Percentiles rank a stretch among this genome's conserved stretches.
phyloP scores from a whole-genome alignment of 1,284 basidiomycete species.

The Ganoderma resinaceum region DNA sequence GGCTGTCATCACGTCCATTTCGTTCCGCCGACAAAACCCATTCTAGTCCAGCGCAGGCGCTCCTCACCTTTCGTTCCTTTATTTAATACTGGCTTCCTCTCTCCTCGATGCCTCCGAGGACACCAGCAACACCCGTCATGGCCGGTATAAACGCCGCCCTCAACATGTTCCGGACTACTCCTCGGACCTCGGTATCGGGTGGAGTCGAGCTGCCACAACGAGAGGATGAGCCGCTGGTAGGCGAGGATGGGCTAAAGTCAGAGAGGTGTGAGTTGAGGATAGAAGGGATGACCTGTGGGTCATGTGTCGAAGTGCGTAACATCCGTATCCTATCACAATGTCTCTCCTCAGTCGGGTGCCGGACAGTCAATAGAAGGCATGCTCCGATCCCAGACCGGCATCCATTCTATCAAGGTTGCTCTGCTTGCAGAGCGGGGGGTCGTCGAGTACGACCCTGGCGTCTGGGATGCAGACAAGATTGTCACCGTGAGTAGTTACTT shows the following conservation, averaged over 20 bases:
- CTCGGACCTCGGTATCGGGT: constrained; percentile 28
- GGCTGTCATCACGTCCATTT: constrained; percentile 7
- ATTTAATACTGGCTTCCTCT: constrained; percentile 23
- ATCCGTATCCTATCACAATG: background rate
- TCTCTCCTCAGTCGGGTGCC: background rate
- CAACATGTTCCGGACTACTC: constrained; percentile 27
- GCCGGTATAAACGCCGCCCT: constrained; percentile 32
- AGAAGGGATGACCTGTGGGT: constrained; percentile 92
- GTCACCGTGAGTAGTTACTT: constrained; percentile 62
- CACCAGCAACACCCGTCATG: constrained; percentile 26
- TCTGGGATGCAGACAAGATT: constrained; percentile 86
- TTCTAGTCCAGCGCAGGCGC: constrained; percentile 33
- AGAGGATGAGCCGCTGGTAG: constrained; percentile 46
- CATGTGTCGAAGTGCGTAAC: constrained; percentile 85
- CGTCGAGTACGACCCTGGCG: constrained; percentile 84
- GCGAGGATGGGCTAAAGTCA: constrained; percentile 33
- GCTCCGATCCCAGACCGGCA: constrained; percentile 86
- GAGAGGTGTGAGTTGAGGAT: constrained; percentile 77
- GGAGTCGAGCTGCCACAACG: constrained; percentile 41
- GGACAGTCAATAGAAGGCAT: constrained; percentile 90
- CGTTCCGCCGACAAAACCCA: background rate
- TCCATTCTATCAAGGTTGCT: constrained; percentile 90
- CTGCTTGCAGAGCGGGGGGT: constrained; percentile 93
- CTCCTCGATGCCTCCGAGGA: constrained; percentile 16
- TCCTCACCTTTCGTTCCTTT: constrained; percentile 22